Evolutionary conservation across 352 stramenopile species (phyloP).

Genomic region (Phytophthora uliginosa): DNA sequence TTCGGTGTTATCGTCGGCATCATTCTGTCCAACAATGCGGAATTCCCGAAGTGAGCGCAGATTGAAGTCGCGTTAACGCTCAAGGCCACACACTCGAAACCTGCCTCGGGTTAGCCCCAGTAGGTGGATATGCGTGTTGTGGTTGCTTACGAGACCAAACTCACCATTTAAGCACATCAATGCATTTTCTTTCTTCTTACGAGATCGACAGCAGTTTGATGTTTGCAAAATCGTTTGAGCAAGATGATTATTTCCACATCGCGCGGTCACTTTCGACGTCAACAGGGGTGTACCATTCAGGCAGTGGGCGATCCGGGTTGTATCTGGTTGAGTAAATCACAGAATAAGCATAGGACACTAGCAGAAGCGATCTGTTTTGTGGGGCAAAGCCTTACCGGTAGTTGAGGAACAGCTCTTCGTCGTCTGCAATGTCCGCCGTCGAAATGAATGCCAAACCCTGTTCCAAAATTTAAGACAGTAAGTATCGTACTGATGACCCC

Average conservation of each 20-base stretch:
- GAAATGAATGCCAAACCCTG: slow-evolving; percentile 84
- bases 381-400: slow-evolving; percentile 54
- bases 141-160: slow-evolving; percentile 19
- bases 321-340: slow-evolving; percentile 50
- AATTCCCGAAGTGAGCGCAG: slow-evolving; percentile 90
- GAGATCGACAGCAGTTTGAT: background rate
- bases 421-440: slow-evolving; percentile 80
- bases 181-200: slow-evolving; percentile 39
- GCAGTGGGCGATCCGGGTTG: slow-evolving; percentile 77
- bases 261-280: slow-evolving; percentile 81
- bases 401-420: slow-evolving; percentile 89
- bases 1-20: slow-evolving; percentile 99
- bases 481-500: background rate
- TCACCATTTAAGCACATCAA: slow-evolving; percentile 46
- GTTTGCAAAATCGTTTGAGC: slow-evolving; percentile 7
- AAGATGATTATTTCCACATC: slow-evolving; percentile 81
- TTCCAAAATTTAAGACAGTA: background rate
- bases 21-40: slow-evolving; percentile 98
- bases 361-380: background rate
- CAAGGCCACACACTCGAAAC: slow-evolving; percentile 1
- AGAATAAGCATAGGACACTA: slow-evolving; percentile 3
- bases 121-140: slow-evolving; percentile 12
- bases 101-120: slow-evolving; percentile 3
- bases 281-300: slow-evolving; percentile 88
- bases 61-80: slow-evolving; percentile 8